A percentile compares a stretch with the other conserved stretches of the same genome.
Evolutionary conservation across 108 stramenopile species (phyloP).

Genomic region (Skeletonema menzelii): DNA sequence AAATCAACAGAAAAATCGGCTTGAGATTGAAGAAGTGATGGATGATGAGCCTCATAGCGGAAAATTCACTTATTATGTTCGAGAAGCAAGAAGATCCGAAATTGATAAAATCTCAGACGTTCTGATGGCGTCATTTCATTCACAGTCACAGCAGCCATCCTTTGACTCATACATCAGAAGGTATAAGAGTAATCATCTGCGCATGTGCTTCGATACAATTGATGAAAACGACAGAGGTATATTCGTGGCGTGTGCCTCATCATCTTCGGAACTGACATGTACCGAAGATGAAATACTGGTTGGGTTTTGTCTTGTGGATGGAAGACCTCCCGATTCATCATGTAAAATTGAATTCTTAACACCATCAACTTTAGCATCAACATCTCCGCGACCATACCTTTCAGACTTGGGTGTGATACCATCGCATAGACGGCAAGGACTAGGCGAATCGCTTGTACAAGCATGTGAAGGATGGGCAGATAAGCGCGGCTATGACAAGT

Average conservation of each 20-base stretch:
- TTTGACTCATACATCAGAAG: conserved; percentile 43
- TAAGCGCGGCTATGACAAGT: conserved; percentile 19
- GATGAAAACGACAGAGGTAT: conserved; percentile 24
- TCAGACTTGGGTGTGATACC: conserved; percentile 40
- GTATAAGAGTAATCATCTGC: conserved; percentile 44
- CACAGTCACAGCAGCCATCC: conserved; percentile 18
- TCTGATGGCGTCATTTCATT: conserved; percentile 42
- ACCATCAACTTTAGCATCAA: conserved; percentile 23
- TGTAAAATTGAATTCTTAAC: conserved; percentile 36
- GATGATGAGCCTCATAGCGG: neutral
- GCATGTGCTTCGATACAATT: conserved; percentile 35
- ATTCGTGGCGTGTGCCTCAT: conserved; percentile 37
- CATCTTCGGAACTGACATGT: neutral
- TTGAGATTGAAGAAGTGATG: neutral
- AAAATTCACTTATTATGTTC: conserved; percentile 26
- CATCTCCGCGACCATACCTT: conserved; percentile 43
- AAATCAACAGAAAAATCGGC: neutral
- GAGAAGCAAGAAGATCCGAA: conserved; percentile 30
- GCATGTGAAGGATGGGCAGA: conserved; percentile 35
- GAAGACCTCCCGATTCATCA: conserved; percentile 30
- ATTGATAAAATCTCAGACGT: conserved; percentile 32
- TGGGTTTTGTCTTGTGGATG: conserved; percentile 42
- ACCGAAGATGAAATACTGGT: conserved; percentile 15
- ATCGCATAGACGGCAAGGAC: conserved; percentile 24
- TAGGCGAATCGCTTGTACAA: conserved; percentile 21